Evolutionary conservation across 441 rosid species (phyloP).

Genomic region (Raphanus hybrid): DNA sequence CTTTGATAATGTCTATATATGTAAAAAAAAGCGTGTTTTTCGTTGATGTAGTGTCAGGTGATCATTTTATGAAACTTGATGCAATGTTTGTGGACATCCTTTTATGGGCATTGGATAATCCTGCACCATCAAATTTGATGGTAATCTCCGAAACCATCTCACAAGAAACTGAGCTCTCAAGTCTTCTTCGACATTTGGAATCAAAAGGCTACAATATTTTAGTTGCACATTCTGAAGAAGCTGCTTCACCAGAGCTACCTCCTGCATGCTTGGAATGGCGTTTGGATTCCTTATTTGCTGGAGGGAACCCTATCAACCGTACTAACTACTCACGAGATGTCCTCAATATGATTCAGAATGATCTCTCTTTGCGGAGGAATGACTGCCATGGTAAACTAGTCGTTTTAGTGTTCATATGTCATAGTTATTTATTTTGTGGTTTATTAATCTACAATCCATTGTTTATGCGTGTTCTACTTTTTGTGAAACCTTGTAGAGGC

Average conservation of each 20-base stretch:
- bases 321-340: not conserved
- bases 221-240: not conserved
- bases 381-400: not conserved
- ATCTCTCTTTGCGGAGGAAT: not conserved
- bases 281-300: not conserved
- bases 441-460: not conserved
- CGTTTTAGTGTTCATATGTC: not conserved
- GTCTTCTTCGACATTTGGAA: not conserved
- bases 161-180: not conserved
- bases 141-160: not conserved
- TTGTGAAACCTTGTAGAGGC: not conserved
- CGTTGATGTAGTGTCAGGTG: not conserved
- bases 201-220: not conserved
- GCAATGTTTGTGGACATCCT: not conserved
- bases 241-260: not conserved
- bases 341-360: not conserved
- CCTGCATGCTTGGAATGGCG: conserved; percentile 1
- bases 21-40: not conserved
- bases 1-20: not conserved
- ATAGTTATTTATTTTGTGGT: not conserved
- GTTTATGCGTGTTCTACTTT: not conserved
- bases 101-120: not conserved
- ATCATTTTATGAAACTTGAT: not conserved
- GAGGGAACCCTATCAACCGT: not conserved
- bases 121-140: not conserved